These are phyloP conservation scores for Mycena metata DNA, from an alignment of 768 basidiomycete genomes.

Conservation along the genomic window DNA sequence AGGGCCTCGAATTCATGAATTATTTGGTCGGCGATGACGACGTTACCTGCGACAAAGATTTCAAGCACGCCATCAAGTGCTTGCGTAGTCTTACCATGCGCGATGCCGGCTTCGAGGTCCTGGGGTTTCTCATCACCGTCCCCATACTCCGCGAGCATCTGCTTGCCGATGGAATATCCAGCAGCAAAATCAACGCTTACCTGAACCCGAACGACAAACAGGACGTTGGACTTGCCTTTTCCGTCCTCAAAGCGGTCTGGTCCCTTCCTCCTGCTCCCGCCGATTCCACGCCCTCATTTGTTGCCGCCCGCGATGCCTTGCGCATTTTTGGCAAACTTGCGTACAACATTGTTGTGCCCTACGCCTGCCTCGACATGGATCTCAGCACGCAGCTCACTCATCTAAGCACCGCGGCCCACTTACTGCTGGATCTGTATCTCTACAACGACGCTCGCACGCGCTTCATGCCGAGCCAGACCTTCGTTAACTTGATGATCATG, in stretches of 20 bases:
- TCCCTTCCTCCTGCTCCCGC: conserved; percentile 35
- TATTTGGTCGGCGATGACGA: conserved; percentile 12
- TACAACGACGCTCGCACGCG: conserved; percentile 6
- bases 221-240: conserved; percentile 47
- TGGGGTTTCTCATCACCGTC: background rate
- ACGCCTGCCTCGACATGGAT: conserved; percentile 44
- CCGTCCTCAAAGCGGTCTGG: conserved; percentile 45
- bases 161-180: background rate
- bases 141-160: background rate
- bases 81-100: conserved; percentile 4
- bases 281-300: conserved; percentile 37
- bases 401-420: conserved; percentile 49
- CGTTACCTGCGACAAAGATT: background rate
- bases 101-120: background rate
- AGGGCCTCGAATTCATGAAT: conserved; percentile 9
- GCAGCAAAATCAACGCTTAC: conserved; percentile 23
- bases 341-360: conserved; percentile 45
- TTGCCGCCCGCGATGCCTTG: conserved; percentile 39
- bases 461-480: conserved; percentile 46
- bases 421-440: conserved; percentile 40
- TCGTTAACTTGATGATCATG: conserved; percentile 49
- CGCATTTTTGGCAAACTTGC: conserved; percentile 38
- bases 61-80: conserved; percentile 14
- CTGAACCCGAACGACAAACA: conserved; percentile 49
- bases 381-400: conserved; percentile 49